Percentiles rank a stretch among this genome's conserved stretches.
These are phyloP conservation scores for Lactifluus hygrophoroides DNA, from an alignment of 768 basidiomycete genomes.

Conservation along the genomic window DNA sequence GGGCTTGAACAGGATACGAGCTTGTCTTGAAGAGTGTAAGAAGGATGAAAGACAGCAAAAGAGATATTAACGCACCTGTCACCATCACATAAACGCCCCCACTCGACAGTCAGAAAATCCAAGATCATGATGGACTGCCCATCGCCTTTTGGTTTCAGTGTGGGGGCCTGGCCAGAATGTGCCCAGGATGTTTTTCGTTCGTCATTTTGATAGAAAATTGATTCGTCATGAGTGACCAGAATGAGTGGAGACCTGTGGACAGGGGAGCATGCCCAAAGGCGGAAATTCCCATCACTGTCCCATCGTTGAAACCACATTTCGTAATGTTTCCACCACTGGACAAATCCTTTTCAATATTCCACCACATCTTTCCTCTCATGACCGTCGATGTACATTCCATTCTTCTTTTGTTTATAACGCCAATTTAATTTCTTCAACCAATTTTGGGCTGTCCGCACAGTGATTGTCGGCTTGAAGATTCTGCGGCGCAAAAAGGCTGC, in stretches of 20 bases:
- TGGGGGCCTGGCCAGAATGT: neutral
- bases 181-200: slow-evolving; percentile 1
- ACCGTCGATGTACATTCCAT: slow-evolving; percentile 26
- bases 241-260: too few relatives aligned
- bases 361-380: slow-evolving; percentile 26
- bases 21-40: slow-evolving; percentile 10
- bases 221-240: slow-evolving; percentile 2
- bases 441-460: slow-evolving; percentile 19
- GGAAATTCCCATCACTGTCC: too few relatives aligned
- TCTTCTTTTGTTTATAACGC: slow-evolving; percentile 19
- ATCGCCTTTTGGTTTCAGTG: slow-evolving; percentile 27
- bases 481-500: slow-evolving; percentile 30
- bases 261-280: too few relatives aligned
- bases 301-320: too few relatives aligned
- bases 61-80: slow-evolving; percentile 14
- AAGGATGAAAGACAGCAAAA: neutral
- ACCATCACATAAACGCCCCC: slow-evolving; percentile 23
- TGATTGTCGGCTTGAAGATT: slow-evolving; percentile 25
- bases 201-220: neutral
- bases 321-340: slow-evolving; percentile 16
- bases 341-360: slow-evolving; percentile 27
- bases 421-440: neutral
- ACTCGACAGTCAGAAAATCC: slow-evolving; percentile 28
- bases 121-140: slow-evolving; percentile 23
- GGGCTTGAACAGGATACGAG: slow-evolving; percentile 24